phyloP scores from a whole-genome alignment of 1,284 basidiomycete species.

The Sutorius eximius region DNA sequence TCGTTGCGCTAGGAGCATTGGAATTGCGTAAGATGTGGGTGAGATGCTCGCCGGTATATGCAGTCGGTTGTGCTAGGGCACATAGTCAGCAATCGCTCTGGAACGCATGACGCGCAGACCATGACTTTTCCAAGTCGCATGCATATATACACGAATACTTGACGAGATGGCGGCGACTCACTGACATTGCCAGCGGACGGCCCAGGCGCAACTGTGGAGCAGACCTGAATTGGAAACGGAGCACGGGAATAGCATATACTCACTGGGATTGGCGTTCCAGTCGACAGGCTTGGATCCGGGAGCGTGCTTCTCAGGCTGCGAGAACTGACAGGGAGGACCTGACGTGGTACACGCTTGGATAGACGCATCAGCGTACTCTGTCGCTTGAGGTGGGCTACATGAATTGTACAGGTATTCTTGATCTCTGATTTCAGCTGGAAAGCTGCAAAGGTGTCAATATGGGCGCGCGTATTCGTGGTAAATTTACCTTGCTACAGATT shows the following conservation, averaged over 20 bases:
- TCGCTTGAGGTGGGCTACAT: not conserved
- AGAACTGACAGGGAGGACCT: not conserved
- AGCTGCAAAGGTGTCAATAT: too few relatives aligned
- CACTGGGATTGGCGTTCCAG: slow-evolving; percentile 11
- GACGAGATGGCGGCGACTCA: slow-evolving; percentile 3
- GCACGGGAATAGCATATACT: not conserved
- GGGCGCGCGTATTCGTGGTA: too few relatives aligned
- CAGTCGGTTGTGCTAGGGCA: slow-evolving; percentile 8
- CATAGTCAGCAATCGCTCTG: slow-evolving; percentile 5
- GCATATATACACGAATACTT: not conserved
- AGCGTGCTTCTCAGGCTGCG: not conserved
- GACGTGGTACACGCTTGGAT: slow-evolving; percentile 7
- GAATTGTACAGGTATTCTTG: too few relatives aligned
- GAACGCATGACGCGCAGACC: not conserved
- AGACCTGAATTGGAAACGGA: too few relatives aligned
- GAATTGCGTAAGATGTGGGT: not conserved
- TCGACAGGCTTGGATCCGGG: slow-evolving; percentile 10
- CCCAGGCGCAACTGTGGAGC: slow-evolving; percentile 1
- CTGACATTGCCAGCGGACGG: not conserved
- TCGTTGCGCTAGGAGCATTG: not conserved
- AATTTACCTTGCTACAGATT: too few relatives aligned
- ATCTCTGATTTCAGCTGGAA: too few relatives aligned
- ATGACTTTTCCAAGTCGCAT: not conserved
- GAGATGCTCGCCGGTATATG: slow-evolving; percentile 4
- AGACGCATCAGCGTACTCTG: slow-evolving; percentile 16